Percentiles rank a stretch among this genome's conserved stretches.
These are phyloP conservation scores for Scheffersomyces titani DNA, from an alignment of 1,139 yeast species.

Conservation along the genomic window DNA sequence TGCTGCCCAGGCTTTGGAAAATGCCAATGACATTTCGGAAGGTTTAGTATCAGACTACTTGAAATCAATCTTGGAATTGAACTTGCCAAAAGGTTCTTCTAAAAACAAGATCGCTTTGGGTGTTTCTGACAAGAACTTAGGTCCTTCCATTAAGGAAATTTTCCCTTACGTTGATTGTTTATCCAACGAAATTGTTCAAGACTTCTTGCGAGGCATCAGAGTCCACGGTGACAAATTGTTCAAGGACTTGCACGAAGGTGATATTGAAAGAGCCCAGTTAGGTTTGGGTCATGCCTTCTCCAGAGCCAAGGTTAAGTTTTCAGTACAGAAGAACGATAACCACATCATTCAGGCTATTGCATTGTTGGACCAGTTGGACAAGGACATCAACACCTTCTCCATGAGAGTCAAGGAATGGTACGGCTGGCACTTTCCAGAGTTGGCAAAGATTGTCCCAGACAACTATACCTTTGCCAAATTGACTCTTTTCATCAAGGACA, in stretches of 20 bases:
- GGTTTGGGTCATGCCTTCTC: slow-evolving; percentile 99
- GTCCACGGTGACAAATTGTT: slow-evolving; percentile 85
- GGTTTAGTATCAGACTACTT: slow-evolving; percentile 93
- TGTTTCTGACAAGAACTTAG: slow-evolving; percentile 92
- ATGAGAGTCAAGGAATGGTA: slow-evolving; percentile 99
- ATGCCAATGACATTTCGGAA: slow-evolving; percentile 96
- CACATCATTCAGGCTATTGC: slow-evolving; percentile 99
- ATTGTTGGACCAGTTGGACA: slow-evolving; percentile 91
- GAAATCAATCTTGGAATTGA: slow-evolving; percentile 84
- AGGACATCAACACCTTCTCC: slow-evolving; percentile 95
- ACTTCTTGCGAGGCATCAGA: slow-evolving; percentile 92
- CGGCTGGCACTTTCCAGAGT: slow-evolving; percentile 99
- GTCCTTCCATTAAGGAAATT: slow-evolving; percentile 91
- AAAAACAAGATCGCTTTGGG: slow-evolving; percentile 73
- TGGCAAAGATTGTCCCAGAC: slow-evolving; percentile 93
- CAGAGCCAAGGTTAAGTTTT: slow-evolving; percentile 97
- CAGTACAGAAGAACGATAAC: slow-evolving; percentile 97
- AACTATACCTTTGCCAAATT: slow-evolving; percentile 86
- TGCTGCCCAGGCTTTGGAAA: slow-evolving; percentile 98
- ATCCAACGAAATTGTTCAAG: slow-evolving; percentile 91
- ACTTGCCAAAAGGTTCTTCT: slow-evolving; percentile 82
- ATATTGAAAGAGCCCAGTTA: slow-evolving; percentile 95
- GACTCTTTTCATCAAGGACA: slow-evolving; percentile 82
- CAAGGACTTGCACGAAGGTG: slow-evolving; percentile 92
- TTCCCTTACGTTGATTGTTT: slow-evolving; percentile 90